Evolutionary conservation across 805 yeast species (phyloP).

Genomic region (Torulaspora indica): DNA sequence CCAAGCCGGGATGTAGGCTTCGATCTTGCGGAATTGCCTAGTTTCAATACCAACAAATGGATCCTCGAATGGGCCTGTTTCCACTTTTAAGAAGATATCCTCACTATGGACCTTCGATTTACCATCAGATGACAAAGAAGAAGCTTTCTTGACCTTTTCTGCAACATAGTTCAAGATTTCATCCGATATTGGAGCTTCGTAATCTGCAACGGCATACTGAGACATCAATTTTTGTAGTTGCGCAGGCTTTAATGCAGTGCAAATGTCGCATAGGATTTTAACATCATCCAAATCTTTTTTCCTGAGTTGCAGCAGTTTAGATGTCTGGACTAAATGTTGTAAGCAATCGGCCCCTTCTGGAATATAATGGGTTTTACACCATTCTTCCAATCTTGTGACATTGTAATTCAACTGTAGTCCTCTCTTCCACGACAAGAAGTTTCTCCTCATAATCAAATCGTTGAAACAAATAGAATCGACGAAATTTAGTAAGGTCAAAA

Average conservation of each 20-base stretch:
- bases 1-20: conserved; percentile 94
- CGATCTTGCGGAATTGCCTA: conserved; percentile 73
- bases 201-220: conserved; percentile 87
- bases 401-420: conserved; percentile 95
- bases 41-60: conserved; percentile 72
- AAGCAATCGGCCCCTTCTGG: conserved; percentile 81
- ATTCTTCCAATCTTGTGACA: conserved; percentile 93
- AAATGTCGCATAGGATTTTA: conserved; percentile 87
- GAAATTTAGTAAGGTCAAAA: conserved; percentile 74
- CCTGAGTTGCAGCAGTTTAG: conserved; percentile 86
- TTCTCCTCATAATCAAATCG: conserved; percentile 90
- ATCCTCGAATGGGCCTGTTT: conserved; percentile 73
- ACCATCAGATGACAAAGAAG: conserved; percentile 42
- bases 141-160: conserved; percentile 58
- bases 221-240: conserved; percentile 90
- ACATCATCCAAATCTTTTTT: conserved; percentile 87
- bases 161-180: conserved; percentile 78
- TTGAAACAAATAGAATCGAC: conserved; percentile 94
- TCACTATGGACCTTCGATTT: conserved; percentile 39
- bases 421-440: conserved; percentile 94
- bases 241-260: conserved; percentile 89
- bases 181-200: conserved; percentile 86
- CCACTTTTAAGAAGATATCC: conserved; percentile 66
- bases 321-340: conserved; percentile 85
- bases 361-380: conserved; percentile 94